Base-by-base conservation (phyloP, 164 flowering plant genomes). In the Cinnamomum chago region DNA sequence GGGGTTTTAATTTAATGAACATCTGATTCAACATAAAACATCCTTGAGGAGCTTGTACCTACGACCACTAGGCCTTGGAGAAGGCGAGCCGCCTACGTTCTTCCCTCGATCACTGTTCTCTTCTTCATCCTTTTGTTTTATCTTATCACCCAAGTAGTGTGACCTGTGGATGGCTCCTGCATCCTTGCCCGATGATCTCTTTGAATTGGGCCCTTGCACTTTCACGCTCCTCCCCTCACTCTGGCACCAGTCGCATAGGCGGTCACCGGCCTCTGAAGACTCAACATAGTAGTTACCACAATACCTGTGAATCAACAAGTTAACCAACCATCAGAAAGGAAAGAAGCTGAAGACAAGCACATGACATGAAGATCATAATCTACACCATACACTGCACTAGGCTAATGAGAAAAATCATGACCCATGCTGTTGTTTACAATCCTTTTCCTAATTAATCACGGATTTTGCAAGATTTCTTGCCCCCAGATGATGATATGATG, bases 31-130 rank as follows among this genome's bases (percentile, higher is more conserved):
- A 77, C 95, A 90, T 94, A 92, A 88, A 3, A 95, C 99, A 84
- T 95, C 99, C 89, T 95, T 95, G 82, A 95, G 99, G 72, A 93
- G 95, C 86, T 93, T 95, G 86, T 95, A 95, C 90, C 97, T 85
- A 50, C 96, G 90, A 0, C 92, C 73, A n/a, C 85, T 52, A 5
- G 91, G 79, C 77, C 90, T 75, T 0, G 97, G 95, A 11, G 98
- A 95, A 3, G 97, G 93, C 12, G 82, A 62, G 17, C 89, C 84
- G 23, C 73, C 76, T 0, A 79, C 75, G 51, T 76, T 84, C 83
- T 85, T 86, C 20, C 82, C 90, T 75, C 82, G 79, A 33, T 84
- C 78, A 60, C 58, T 75, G 40, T 58, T 65, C 18, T 82, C 86
- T 2, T 71, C 82, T 23, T 67, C 81, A 69, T 82, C 85, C 15